Evolutionary conservation across 768 basidiomycete species (phyloP), one percentile per base, ranked within the genome.

Genomic region (Russula emetica): DNA sequence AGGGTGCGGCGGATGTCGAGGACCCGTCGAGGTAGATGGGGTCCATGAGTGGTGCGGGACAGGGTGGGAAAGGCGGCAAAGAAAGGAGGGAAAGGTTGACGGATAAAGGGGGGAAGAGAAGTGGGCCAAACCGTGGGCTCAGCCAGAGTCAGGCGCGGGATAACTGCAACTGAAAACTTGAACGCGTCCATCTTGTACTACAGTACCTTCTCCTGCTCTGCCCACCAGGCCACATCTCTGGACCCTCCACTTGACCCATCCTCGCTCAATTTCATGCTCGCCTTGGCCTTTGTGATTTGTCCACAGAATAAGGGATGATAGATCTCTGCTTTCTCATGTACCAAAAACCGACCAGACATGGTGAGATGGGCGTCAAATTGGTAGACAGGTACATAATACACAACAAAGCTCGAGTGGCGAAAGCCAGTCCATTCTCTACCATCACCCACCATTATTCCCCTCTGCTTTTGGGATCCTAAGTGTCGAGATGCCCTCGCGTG

Each of bases 401-500:
- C 28, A 55, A 55, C 53, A 50, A 55, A n/a, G 22, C 3, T 26
- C 16, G 16, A 36, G 22, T 5, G 26, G 3, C 9, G 20, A 40
- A 40, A 40, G 16, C 38, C 38, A 40, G 38, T 38, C 38, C 16
- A 44, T 42, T 4, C 7, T 44, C 16, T 20, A 24, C 42, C 47
- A 60, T 71, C 65, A 78, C 55, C 77, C 69, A 64, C 76, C 80
- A 6, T 74, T 82, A 63, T 80, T 78, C 66, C 90, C 86, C 66
- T 84, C 81, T 20, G 79, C 78, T 72, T 86, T 89, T 16, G 82
- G 79, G 16, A 86, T 76, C 7, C 75, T 81, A 49, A 92, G 69
- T 4, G 81, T 86, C 55, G 92, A 80, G 28, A 92, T 79, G 7
- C 90, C 90, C 62, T 91, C 83, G 84, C 78, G 13, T 79, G 80